Conservation (phyloP, 2,329 filamentous ascomycete genomes). For the Blastomyces silverae region DNA sequence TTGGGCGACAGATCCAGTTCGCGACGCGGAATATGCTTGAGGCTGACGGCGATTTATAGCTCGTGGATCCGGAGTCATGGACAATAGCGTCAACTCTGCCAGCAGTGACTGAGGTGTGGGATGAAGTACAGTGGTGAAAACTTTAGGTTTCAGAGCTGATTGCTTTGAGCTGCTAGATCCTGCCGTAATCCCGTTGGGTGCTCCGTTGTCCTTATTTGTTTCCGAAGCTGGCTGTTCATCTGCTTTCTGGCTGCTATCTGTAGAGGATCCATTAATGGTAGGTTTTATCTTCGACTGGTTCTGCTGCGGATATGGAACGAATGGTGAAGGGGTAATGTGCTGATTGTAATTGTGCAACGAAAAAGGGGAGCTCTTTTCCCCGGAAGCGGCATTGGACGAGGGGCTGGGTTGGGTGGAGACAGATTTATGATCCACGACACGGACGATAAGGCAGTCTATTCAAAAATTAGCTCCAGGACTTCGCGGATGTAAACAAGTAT, state of each 20-base stretch:
- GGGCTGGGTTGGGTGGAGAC: conserved; percentile 53
- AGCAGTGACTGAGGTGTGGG: conserved; percentile 71
- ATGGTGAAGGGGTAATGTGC: conserved; percentile 83
- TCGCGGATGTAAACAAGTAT: conserved; percentile 5
- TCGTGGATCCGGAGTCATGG: conserved; percentile 59
- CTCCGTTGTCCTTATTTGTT: conserved; percentile 25
- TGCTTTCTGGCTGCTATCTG: conserved; percentile 3
- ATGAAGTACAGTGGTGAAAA: conserved; percentile 74
- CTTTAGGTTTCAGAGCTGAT: conserved; percentile 47
- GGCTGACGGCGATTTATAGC: conserved; percentile 45
- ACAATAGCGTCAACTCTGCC: conserved; percentile 68
- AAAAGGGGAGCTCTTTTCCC: conserved; percentile 60
- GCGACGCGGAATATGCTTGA: conserved; percentile 37
- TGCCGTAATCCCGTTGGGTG: conserved; percentile 48
- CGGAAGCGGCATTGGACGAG: conserved; percentile 48
- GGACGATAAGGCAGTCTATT: conserved; percentile 75
- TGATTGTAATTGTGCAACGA: conserved; percentile 91
- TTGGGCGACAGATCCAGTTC: conserved; percentile 42
- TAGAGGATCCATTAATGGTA: conserved; percentile 6
- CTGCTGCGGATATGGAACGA: conserved; percentile 61
- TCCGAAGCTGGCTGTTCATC: conserved; percentile 16
- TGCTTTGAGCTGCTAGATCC: conserved; percentile 45
- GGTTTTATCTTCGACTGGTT: conserved; percentile 43
- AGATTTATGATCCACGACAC: conserved; percentile 82
- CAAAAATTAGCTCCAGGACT: conserved; percentile 14